Base-by-base conservation (phyloP, 2,329 filamentous ascomycete species). In the Dendryphion nanum region DNA sequence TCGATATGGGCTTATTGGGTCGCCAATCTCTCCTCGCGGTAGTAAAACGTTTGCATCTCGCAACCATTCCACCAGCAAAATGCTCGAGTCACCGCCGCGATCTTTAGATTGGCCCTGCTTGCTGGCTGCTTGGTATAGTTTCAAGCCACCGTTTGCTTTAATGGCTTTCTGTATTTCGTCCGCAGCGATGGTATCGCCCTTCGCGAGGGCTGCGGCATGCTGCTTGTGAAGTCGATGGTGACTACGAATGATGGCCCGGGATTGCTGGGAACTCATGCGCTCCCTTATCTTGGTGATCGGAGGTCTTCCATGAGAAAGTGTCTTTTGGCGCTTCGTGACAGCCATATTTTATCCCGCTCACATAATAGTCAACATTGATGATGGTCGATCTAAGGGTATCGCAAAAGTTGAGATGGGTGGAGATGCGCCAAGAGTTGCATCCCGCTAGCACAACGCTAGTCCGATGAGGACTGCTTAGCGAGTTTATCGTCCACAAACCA, bases 81-180 rank as follows among this genome's bases (percentile, higher is more conserved):
- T 75, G 44, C 77, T 81, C 2, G 79, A 80, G 57, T 84, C 81
- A n/a, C 81, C 81, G 21, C 81, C 81, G 8, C 81, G 73, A 26
- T 77, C 72, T 20, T 68, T 67, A 4, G 77, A 77, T 55, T 84
- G 81, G 0, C 81, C 81, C 34, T 76, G 73, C 44, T 77, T 79
- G 63, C 79, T 82, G 32, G 81, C 81, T 31, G 74, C 68, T 57
- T 84, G 81, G 48, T 84, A 84, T 17, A 67, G 70, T 47, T 77
- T 66, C 36, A 84, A 60, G 1, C 81, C 81, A 6, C 81, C 81
- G 35, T 76, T 71, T n/a, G 68, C 64, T 16, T 74, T 66, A 39
- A 83, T 78, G 37, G 76, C 65, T 14, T 59, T 55, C 38, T 74
- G 64, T 12, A 83, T 58, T 13, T 65, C 56, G 20, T 58, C 51